Evolutionary conservation across 2,329 filamentous ascomycete species (phyloP).

Genomic region (Botrytis cinerea): DNA sequence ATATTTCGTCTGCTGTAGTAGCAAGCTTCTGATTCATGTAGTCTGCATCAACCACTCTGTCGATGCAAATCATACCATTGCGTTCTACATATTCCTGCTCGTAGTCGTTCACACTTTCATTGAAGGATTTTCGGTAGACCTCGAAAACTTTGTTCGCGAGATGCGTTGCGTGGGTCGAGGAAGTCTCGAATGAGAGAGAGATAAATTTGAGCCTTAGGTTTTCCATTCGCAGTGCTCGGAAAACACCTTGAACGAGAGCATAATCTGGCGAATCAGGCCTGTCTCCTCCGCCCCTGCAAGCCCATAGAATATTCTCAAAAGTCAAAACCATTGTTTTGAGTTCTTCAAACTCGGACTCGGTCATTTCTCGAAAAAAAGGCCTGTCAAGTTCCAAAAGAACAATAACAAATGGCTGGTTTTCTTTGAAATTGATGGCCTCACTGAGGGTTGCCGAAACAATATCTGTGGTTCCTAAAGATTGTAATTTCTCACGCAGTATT

Average conservation of each 20-base stretch:
- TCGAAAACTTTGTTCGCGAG: neutral
- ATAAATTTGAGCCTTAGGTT: neutral
- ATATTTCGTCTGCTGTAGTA: neutral
- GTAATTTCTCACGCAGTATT: neutral
- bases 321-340: neutral
- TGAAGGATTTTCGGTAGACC: neutral
- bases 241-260: neutral
- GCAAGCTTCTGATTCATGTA: neutral
- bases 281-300: neutral
- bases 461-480: neutral
- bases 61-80: neutral
- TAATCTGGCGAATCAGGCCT: neutral
- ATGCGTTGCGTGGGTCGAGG: neutral
- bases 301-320: neutral
- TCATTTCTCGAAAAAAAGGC: neutral
- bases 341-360: neutral
- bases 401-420: neutral
- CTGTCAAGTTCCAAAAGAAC: neutral
- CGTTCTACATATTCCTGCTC: constrained; percentile 4
- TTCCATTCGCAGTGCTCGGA: neutral
- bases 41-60: neutral
- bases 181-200: neutral
- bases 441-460: neutral
- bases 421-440: neutral
- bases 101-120: neutral